Evolutionary conservation across 2,329 filamentous ascomycete genomes (phyloP), one percentile per base, ranked within the genome.

Genomic region (Apiospora koreana): DNA sequence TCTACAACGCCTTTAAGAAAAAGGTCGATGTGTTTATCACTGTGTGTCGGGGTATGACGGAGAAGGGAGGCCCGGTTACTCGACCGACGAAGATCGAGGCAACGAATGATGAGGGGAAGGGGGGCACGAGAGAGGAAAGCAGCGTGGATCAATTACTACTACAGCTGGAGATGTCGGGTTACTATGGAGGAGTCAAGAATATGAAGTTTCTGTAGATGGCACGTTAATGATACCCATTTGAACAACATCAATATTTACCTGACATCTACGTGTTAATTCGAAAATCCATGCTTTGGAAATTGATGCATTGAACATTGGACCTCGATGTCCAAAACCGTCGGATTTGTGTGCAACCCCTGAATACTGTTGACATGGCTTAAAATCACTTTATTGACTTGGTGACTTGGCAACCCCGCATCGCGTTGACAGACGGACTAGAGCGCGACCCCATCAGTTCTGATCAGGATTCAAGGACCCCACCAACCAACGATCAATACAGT

Each of bases 1-100:
- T 95, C 18, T 94, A 95, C 78, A 79, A 80, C 3, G 83, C 83
- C 42, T 94, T 97, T 75, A 87, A 86, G 77, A 93, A 91, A 78
- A 94, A 94, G 75, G 86, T 94, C 0, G 86, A 89, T 35, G 87
- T 93, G 0, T 96, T 97, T 75, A 85, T 96, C 70, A 91, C 85
- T 65, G 93, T 93, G 1, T 96, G 89, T 78, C 87, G 86, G 71
- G 91, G 86, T 1, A 84, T 92, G 77, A 90, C 85, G 54, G 93
- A 91, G 78, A 93, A 88, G 86, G 88, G 83, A 66, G 85, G 81
- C 28, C 84, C 82, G 79, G 83, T 73, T 76, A 79, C 70, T 70
- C 83, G 77, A 69, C 41, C 69, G 42, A 69, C 70, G 69, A 73
- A 71, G 72, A 71, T 70, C 73, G 72, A 79, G 73, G 71, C 67